These are phyloP conservation scores for Rhizopogon rudus DNA, from an alignment of 768 basidiomycete genomes.

Conservation along the genomic window DNA sequence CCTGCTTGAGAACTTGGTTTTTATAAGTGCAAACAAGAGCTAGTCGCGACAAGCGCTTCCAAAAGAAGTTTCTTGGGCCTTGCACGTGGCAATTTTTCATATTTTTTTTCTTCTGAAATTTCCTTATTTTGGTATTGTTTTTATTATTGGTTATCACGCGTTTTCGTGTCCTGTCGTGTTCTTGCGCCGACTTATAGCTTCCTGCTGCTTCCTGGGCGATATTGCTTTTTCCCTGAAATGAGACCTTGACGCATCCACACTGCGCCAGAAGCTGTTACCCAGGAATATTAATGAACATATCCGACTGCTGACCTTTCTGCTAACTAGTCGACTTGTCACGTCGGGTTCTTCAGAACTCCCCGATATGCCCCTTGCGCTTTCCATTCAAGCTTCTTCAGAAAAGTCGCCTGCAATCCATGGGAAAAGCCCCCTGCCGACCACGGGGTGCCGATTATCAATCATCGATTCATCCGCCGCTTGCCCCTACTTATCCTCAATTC, in stretches of 20 bases:
- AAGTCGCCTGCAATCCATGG: background rate
- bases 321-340: background rate
- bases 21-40: conserved; percentile 11
- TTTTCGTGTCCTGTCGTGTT: too few relatives aligned
- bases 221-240: background rate
- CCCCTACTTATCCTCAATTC: background rate
- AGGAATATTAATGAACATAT: background rate
- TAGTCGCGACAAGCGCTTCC: conserved; percentile 21
- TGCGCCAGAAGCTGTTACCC: too few relatives aligned
- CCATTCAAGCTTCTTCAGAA: background rate
- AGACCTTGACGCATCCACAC: too few relatives aligned
- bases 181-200: too few relatives aligned
- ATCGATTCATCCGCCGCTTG: too few relatives aligned
- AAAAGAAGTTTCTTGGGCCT: conserved; percentile 11
- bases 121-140: background rate
- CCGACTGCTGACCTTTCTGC: background rate
- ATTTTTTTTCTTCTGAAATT: too few relatives aligned
- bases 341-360: background rate
- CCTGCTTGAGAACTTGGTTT: conserved; percentile 8
- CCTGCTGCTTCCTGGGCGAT: background rate
- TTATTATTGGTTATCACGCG: background rate
- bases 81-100: background rate
- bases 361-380: background rate
- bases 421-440: background rate
- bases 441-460: background rate